Percentiles rank a stretch among this genome's conserved stretches.
phyloP scores from a whole-genome alignment of 208 protist species.

The Tritrichomonas musculus region DNA sequence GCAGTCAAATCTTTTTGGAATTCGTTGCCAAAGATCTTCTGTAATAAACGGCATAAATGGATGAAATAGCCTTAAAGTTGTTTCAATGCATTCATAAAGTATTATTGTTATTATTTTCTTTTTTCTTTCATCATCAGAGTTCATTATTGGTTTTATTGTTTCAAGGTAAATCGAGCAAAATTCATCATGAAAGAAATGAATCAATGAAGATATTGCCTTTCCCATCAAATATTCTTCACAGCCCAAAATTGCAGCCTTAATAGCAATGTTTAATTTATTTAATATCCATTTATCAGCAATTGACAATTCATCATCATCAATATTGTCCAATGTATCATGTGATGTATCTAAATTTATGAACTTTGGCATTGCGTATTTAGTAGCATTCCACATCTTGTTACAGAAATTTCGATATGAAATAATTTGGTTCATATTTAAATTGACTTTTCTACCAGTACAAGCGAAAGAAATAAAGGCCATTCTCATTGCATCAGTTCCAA shows the following conservation, averaged over 20 bases:
- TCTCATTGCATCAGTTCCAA: slow-evolving; percentile 96
- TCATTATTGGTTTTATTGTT: slow-evolving; percentile 37
- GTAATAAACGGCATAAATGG: slow-evolving; percentile 99
- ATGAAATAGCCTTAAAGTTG: slow-evolving; percentile 79
- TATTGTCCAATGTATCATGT: not conserved
- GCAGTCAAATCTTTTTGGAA: slow-evolving; percentile 52
- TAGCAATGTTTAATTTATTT: slow-evolving; percentile 67
- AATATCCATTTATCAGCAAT: slow-evolving; percentile 93
- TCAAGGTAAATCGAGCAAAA: slow-evolving; percentile 90
- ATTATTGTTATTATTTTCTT: not conserved
- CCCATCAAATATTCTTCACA: slow-evolving; percentile 65
- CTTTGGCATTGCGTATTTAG: slow-evolving; percentile 34
- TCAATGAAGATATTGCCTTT: slow-evolving; percentile 70
- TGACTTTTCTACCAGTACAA: slow-evolving; percentile 64
- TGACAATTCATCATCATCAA: not conserved
- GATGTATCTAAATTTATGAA: not conserved
- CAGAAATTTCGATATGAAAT: slow-evolving; percentile 92
- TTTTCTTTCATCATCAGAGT: not conserved
- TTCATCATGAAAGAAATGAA: slow-evolving; percentile 91
- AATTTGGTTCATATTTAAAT: slow-evolving; percentile 92
- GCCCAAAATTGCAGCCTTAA: slow-evolving; percentile 61
- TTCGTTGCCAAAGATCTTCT: slow-evolving; percentile 95
- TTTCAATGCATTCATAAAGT: slow-evolving; percentile 34
- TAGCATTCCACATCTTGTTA: slow-evolving; percentile 90
- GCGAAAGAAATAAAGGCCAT: slow-evolving; percentile 93